Base-by-base conservation (phyloP, 75 land plant species). In the Selaginella tamariscina region DNA sequence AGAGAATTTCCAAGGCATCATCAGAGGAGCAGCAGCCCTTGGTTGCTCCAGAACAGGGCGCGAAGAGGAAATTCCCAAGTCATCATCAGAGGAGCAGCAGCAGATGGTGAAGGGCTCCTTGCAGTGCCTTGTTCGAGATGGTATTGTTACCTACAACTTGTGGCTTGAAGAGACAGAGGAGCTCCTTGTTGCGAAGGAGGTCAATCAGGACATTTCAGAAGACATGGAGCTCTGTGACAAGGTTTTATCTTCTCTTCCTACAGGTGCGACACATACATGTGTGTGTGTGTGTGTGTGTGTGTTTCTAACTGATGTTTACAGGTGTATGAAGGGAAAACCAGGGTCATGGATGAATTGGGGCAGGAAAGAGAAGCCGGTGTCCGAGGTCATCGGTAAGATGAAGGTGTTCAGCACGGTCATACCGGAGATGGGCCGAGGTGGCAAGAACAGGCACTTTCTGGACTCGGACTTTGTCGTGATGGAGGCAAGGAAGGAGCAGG, bases 391-490 rank as follows among this genome's bases (percentile, higher is more conserved):
- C 26, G 62, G 62, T n/a, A 59, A 26, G 62, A 21, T 59, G 62
- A 26, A 59, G 24, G 21, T 59, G 9, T 23, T 21, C 21, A 59
- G 62, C 62, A 59, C 27, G 8, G 62, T 59, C 18, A 59, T 27
- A 2, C 62, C 62, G 9, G 62, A 59, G 26, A 26, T 59, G 26
- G 62, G 21, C 21, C 26, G 62, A 8, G 26, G 26, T n/a, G 62
- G 62, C 18, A 59, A n/a, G 26, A 23, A 26, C 27, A 26, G 23
- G n/a, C 62, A 59, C 8, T 23, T 2, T n/a, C 8, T 59, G 23
- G 62, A 23, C 26, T 59, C 62, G 23, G 62, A 59, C 62, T 59
- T 59, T 27, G 62, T 59, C n/a, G 18, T 59, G 62, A 9, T 59
- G 8, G 62, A 59, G 26, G 62, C 62, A 5, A n/a, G 23, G 23